Base-by-base conservation (phyloP, 192 early-diverging fungal genomes). In the Phlyctochytrium bullatum region DNA sequence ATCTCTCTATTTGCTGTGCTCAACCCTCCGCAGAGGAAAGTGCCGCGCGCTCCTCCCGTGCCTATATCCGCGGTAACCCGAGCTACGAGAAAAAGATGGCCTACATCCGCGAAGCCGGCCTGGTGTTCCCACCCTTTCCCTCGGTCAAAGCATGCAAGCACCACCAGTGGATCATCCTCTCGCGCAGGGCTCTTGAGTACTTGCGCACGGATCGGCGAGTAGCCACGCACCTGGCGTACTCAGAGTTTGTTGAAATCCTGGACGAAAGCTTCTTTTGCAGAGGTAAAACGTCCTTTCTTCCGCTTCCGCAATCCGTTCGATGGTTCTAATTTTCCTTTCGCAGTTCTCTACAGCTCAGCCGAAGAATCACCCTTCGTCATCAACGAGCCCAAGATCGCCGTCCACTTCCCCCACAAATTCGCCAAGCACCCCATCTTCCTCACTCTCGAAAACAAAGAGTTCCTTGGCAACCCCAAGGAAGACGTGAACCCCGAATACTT, bases 121-220 rank as follows among this genome's bases (percentile, higher is more conserved):
- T 65, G 36, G 47, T 36, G 23, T 66, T n/a, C 25, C 69, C 30
- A 59, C 79, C 73, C 25, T 68, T 59, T 54, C 68, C 66, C 36
- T 36, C 28, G 62, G 72, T 56, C 70, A 68, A 52, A 32, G 68
- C 40, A 24, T 64, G 47, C 53, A 80, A 80, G 64, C 75, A 77
- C 34, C 78, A 80, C 61, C 78, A 80, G 53, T 81, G 79, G 79
- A 75, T 78, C 68, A 81, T 81, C 33, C 34, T 81, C 10, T 68
- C 73, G 3, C 59, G 32, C 32, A 61, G 72, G 47, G 52, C 65
- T 66, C 33, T 81, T 20, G 17, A 36, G 47, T 61, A 65, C 34
- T 40, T 81, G 12, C 68, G 79, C 32, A 71, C 36, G 32, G 36
- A 68, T 36, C 33, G 14, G 0, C 66, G 69, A 23, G 76, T 69